Evolutionary conservation across 2,329 filamentous ascomycete genomes (phyloP), one percentile per base, ranked within the genome.

Genomic region (Penicillium sp.): DNA sequence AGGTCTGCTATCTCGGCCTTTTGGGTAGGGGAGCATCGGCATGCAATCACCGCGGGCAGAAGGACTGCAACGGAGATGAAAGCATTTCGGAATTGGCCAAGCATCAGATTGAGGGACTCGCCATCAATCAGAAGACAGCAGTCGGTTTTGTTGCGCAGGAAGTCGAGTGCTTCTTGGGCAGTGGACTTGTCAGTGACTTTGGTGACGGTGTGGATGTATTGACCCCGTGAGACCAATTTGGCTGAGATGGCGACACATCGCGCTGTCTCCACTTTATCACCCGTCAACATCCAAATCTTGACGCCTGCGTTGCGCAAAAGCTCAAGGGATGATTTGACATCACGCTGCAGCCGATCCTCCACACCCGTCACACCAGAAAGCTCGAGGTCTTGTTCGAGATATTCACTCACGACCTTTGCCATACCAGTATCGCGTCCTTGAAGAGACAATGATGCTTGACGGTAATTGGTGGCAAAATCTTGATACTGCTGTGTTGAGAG

Each of bases 201-300:
- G 39, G 89, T 84, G 42, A 99, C 89, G 0, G 93, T 97, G 75
- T 97, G 92, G 59, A 99, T 96, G 71, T 93, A 94, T 75, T 99
- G 95, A 1, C 93, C 93, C 58, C 94, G 83, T 4, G 92, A 89
- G 13, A 99, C 94, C 6, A 99, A 83, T 72, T 97, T 97, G 29
- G 93, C 92, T 68, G 90, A 95, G 42, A 99, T 89, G 2, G 94
- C 95, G 11, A 99, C 93, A 74, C 94, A 99, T 34, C 94, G 87
- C 14, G 94, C 94, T 13, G 94, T 99, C 76, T 99, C 94, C 2
- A 99, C 91, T 75, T 99, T 99, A 80, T 99, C 94, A 44, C 94
- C 94, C 0, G 94, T 99, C 71, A 99, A 81, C 94, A 99, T 99
- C 94, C 94, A 99, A 47, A 99, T 97, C 74, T 97, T 97, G 76